Conservation (phyloP, 768 basidiomycete genomes). For the Suillus variegatus region DNA sequence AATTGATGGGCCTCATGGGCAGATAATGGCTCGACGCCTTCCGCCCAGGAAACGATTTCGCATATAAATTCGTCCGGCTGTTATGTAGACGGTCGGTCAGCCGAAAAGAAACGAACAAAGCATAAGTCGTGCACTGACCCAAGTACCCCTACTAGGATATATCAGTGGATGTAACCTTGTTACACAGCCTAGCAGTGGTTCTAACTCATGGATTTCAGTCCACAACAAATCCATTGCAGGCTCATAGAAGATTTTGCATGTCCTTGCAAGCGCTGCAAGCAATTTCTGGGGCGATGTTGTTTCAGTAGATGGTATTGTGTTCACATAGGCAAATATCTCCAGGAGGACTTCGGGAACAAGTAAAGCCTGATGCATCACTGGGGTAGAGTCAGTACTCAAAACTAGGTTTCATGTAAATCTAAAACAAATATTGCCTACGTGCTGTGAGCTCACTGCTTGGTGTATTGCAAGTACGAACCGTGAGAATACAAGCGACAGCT, state of each 20-base stretch:
- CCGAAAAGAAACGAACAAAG: neutral
- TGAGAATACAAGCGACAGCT: too few species aligned
- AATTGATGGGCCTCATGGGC: neutral
- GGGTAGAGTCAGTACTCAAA: too few species aligned
- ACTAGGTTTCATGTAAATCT: too few species aligned
- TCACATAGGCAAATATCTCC: neutral
- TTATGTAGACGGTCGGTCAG: neutral
- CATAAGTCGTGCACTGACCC: neutral
- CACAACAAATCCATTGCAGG: neutral
- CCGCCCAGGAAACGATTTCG: neutral
- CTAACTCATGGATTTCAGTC: neutral
- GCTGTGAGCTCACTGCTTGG: too few species aligned
- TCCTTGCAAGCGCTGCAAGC: neutral
- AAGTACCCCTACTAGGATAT: neutral
- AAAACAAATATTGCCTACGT: too few species aligned
- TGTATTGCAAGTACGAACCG: too few species aligned
- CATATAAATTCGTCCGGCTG: too few species aligned
- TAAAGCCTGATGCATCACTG: neutral
- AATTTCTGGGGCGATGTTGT: too few species aligned
- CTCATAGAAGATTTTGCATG: neutral
- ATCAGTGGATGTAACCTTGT: neutral
- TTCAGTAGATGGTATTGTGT: neutral
- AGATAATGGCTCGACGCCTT: neutral
- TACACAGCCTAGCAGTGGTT: neutral
- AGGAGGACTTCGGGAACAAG: neutral